A percentile compares a stretch with the other conserved stretches of the same genome.
Conservation (phyloP, 768 basidiomycete genomes). For the Ramaria sp. region DNA sequence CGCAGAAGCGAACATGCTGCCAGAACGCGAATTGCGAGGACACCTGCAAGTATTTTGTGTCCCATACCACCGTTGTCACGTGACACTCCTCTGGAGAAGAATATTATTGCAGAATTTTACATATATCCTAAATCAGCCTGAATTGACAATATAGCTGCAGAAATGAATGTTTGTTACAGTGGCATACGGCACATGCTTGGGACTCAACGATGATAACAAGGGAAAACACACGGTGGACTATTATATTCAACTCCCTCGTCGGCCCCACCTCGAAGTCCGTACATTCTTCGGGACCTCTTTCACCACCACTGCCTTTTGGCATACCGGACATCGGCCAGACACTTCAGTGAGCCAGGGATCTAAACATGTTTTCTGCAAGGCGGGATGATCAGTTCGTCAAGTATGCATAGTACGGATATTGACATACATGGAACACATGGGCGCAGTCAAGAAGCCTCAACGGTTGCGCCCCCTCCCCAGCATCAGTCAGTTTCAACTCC, state of each 20-base stretch:
- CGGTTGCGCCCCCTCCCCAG: conserved; percentile 67
- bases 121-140: no score
- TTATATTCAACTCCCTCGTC: no score
- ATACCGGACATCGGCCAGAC: conserved; percentile 81
- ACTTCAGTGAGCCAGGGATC: conserved; percentile 84
- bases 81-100: no score
- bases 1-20: conserved; percentile 42
- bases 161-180: no score
- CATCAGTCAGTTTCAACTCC: conserved; percentile 49
- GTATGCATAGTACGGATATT: not conserved
- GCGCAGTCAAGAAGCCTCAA: conserved; percentile 67
- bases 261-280: no score
- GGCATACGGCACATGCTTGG: no score
- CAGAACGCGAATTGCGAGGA: conserved; percentile 26
- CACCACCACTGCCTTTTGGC: conserved; percentile 59
- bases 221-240: no score
- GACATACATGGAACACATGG: conserved; percentile 82
- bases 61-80: not conserved
- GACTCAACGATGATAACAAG: no score
- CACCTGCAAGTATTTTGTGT: not conserved
- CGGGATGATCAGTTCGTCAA: conserved; percentile 7
- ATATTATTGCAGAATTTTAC: no score
- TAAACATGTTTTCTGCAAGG: conserved; percentile 67
- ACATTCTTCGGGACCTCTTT: not conserved
- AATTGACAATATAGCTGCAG: no score